Percentiles rank a stretch among this genome's conserved stretches.
Evolutionary conservation across 106 monocot species (phyloP).

Genomic region (Allium cepa): DNA sequence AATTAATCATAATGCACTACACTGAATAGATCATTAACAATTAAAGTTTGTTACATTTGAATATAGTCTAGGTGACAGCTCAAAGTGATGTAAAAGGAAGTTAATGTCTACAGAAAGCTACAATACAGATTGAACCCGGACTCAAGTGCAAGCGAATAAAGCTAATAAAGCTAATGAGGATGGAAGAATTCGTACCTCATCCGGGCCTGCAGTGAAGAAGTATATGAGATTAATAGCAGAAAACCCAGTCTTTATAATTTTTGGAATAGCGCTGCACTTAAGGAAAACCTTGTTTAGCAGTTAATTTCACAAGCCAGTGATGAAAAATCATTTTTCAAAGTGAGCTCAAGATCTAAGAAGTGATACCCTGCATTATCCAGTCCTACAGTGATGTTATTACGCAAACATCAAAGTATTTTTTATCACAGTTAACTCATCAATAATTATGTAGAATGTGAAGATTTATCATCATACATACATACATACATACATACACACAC

Average conservation of each 20-base stretch:
- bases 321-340: not conserved
- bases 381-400: not conserved
- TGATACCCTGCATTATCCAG: not conserved
- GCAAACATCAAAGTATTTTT: too few species aligned
- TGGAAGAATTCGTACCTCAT: slow-evolving; percentile 61
- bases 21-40: too few species aligned
- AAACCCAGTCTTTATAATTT: slow-evolving; percentile 97
- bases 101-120: not conserved
- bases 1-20: too few species aligned
- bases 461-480: too few species aligned
- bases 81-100: too few species aligned
- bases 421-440: too few species aligned
- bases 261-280: slow-evolving; percentile 68
- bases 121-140: not conserved
- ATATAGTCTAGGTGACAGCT: too few species aligned
- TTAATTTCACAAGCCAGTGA: not conserved
- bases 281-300: not conserved
- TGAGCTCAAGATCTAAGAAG: not conserved
- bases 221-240: slow-evolving; percentile 96
- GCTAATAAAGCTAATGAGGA: not conserved
- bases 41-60: too few species aligned
- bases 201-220: slow-evolving; percentile 98
- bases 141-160: not conserved
- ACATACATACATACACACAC: too few species aligned
- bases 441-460: too few species aligned